Evolutionary conservation across 116 monocot genomes (phyloP).

Genomic region (Phalaenopsis hybrid): DNA sequence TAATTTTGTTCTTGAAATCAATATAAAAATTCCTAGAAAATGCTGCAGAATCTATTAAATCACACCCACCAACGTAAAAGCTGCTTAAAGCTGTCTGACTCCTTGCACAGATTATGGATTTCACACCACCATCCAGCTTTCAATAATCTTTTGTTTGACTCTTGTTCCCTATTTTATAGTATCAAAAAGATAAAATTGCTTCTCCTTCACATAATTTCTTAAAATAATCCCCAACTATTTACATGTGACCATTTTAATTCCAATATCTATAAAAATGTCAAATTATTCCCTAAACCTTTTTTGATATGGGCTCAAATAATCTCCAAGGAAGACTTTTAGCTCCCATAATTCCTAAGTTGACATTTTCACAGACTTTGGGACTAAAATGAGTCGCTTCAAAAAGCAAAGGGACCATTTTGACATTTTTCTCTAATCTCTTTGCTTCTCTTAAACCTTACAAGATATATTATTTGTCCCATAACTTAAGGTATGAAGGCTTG

Average conservation of each 20-base stretch:
- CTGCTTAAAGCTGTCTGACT: background rate
- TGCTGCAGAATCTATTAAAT: background rate
- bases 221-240: no score
- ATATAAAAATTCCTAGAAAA: background rate
- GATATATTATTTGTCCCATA: slow-evolving; percentile 78
- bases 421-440: no score
- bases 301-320: no score
- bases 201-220: background rate
- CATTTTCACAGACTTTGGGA: no score
- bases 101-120: background rate
- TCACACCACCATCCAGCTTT: background rate
- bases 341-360: no score
- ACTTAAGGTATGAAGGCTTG: slow-evolving; percentile 47
- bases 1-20: background rate
- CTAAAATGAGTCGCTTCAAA: no score
- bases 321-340: no score
- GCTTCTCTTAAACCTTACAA: slow-evolving; percentile 14
- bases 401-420: no score
- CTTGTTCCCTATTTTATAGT: background rate
- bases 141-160: background rate
- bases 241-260: no score
- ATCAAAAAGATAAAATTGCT: background rate
- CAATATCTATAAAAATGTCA: no score
- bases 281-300: no score
- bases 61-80: background rate